phyloP scores from a whole-genome alignment of 1,284 basidiomycete genomes.

The Ustilago loliicola region DNA sequence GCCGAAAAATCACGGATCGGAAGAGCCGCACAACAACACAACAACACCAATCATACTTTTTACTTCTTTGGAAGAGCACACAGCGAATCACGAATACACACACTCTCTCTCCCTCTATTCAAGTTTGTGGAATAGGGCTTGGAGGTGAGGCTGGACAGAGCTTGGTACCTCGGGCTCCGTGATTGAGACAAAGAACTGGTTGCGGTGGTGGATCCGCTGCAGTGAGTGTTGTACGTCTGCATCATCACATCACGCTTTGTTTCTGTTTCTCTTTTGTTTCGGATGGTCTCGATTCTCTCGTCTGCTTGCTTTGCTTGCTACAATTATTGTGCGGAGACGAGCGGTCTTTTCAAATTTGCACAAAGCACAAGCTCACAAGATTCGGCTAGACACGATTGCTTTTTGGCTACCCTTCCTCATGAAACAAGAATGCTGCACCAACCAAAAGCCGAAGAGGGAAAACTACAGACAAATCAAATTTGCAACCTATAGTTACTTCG shows the following conservation, averaged over 20 bases:
- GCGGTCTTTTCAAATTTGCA: background rate
- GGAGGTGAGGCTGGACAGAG: no score
- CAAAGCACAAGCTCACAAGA: background rate
- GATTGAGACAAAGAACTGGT: no score
- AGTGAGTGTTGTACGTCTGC: background rate
- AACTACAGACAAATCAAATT: no score
- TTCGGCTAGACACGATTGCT: background rate
- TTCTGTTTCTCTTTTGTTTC: background rate
- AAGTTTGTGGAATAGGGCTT: no score
- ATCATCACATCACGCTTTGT: slow-evolving; percentile 1
- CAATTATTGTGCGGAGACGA: slow-evolving; percentile 5
- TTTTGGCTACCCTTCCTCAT: no score
- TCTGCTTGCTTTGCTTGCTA: background rate
- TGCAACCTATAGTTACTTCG: no score
- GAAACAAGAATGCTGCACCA: background rate
- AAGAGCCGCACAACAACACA: background rate
- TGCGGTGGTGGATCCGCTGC: background rate
- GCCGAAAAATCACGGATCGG: background rate
- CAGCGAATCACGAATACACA: no score
- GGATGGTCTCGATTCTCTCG: background rate
- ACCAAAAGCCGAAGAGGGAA: background rate
- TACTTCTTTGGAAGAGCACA: no score
- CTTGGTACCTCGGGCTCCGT: no score
- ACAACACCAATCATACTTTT: no score
- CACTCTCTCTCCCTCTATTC: no score